Percentiles rank a stretch among this genome's conserved stretches.
Conservation (phyloP, 1,284 basidiomycete genomes). For the Taiwanofungus camphoratus region DNA sequence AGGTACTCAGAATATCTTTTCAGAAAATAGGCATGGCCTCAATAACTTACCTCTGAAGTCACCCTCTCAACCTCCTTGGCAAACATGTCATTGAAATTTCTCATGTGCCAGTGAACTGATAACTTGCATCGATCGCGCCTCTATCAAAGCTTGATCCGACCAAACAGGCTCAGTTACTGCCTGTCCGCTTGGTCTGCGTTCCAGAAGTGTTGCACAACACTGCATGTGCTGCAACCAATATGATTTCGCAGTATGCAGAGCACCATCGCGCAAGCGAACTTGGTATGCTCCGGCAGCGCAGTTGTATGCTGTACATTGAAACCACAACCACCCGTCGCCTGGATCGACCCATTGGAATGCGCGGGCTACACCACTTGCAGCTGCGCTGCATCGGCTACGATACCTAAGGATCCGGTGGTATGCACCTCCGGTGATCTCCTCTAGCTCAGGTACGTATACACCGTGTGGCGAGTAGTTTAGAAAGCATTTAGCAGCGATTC, state of each 20-base stretch:
- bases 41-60: neutral
- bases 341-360: neutral
- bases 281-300: too few species aligned
- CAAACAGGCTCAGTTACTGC: neutral
- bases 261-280: neutral
- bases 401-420: constrained; percentile 12
- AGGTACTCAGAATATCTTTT: neutral
- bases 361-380: neutral
- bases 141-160: neutral
- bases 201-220: neutral
- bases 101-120: neutral
- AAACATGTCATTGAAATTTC: neutral
- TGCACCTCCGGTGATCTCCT: constrained; percentile 3
- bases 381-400: neutral
- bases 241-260: neutral
- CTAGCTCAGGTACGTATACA: neutral
- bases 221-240: neutral
- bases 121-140: neutral
- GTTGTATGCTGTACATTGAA: neutral
- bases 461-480: neutral
- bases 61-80: neutral
- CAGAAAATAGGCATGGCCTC: too few species aligned
- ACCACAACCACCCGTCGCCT: neutral
- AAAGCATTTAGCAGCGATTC: neutral
- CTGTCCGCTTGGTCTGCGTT: neutral